Conservation (phyloP, 1,284 basidiomycete species). For the Ganoderma resinaceum region DNA sequence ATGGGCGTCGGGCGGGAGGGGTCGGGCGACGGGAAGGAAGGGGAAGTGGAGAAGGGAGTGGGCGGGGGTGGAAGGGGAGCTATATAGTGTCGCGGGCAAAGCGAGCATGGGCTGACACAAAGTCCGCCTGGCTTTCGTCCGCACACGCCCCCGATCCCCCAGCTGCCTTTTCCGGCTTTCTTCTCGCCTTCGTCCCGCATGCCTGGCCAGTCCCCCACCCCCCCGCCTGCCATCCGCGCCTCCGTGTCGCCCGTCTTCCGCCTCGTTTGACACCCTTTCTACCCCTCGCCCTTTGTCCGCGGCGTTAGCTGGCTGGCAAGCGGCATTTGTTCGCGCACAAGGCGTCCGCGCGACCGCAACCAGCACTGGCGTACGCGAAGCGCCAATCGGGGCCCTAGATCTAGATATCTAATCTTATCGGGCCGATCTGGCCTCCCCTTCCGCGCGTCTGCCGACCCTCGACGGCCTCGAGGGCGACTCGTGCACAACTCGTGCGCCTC, state of each 20-base stretch:
- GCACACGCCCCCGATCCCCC: constrained; percentile 17
- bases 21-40: constrained; percentile 13
- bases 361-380: constrained; percentile 13
- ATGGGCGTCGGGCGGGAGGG: constrained; percentile 11
- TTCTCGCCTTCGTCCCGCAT: constrained; percentile 28
- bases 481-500: constrained; percentile 18
- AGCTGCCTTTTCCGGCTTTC: constrained; percentile 27
- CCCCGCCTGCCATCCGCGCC: constrained; percentile 8
- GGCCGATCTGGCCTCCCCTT: constrained; percentile 23
- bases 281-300: constrained; percentile 4
- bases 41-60: constrained; percentile 10
- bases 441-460: constrained; percentile 8
- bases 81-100: constrained; percentile 25
- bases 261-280: neutral
- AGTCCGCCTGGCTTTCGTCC: constrained; percentile 20
- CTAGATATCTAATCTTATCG: constrained; percentile 30
- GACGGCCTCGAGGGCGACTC: constrained; percentile 25
- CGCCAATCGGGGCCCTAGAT: constrained; percentile 18
- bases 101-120: constrained; percentile 31
- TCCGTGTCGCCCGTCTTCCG: neutral
- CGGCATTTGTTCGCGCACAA: neutral
- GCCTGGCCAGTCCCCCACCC: constrained; percentile 12
- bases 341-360: constrained; percentile 3
- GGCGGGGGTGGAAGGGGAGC: constrained; percentile 10
- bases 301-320: neutral